Conservation (phyloP, 1,139 yeast genomes). For the Taphrina confusa region DNA sequence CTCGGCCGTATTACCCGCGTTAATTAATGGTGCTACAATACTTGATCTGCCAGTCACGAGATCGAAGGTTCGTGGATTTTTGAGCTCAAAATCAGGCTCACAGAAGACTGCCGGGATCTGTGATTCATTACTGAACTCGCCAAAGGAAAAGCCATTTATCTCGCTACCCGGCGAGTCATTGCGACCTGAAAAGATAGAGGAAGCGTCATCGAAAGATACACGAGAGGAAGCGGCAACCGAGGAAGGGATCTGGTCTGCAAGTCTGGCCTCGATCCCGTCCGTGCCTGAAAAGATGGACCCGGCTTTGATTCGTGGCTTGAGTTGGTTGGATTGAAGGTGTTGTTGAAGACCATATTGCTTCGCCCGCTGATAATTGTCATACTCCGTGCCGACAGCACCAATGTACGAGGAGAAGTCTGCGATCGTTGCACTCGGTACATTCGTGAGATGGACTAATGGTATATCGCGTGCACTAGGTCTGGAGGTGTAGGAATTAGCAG, state of each 20-base stretch:
- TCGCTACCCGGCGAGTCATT: constrained; percentile 25
- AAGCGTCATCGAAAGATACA: constrained; percentile 22
- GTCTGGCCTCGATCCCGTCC: constrained; percentile 10
- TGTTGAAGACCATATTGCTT: constrained; percentile 30
- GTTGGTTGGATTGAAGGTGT: constrained; percentile 12
- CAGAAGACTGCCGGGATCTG: constrained; percentile 71
- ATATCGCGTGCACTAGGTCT: constrained; percentile 77
- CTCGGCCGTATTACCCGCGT: constrained; percentile 38
- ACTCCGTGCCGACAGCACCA: constrained; percentile 55
- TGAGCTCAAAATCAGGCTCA: constrained; percentile 69
- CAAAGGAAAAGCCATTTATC: constrained; percentile 37
- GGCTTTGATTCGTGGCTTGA: constrained; percentile 16
- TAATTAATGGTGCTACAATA: constrained; percentile 46
- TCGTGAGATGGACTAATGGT: constrained; percentile 74
- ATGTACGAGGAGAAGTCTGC: constrained; percentile 55
- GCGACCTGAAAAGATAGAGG: constrained; percentile 19
- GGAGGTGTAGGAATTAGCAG: neutral
- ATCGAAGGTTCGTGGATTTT: constrained; percentile 82
- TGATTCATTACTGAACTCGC: constrained; percentile 43
- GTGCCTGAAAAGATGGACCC: constrained; percentile 23
- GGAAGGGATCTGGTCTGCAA: constrained; percentile 18
- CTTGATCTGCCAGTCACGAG: constrained; percentile 63
- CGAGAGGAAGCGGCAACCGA: constrained; percentile 32
- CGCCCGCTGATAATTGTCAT: constrained; percentile 45
- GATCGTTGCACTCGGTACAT: constrained; percentile 56